Evolutionary conservation across 805 yeast species (phyloP), one percentile per base, ranked within the genome.

Genomic region (Starmerella bombicola): DNA sequence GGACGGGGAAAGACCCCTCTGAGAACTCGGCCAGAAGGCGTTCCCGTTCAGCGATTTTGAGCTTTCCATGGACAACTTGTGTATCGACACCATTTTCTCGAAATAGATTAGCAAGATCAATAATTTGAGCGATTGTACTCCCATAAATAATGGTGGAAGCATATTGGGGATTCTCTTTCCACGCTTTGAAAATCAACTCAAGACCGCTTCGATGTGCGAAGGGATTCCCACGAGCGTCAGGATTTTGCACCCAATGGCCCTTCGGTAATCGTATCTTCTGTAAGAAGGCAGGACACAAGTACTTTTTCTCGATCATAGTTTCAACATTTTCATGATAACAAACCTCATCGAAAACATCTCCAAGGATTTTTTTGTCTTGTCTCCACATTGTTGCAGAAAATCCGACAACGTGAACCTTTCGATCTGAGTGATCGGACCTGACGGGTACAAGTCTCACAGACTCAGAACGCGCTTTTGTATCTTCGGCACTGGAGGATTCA

Each of bases 321-420:
- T 70, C 54, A 18, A 84, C 65, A 6, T 68, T 74, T 50, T 78
- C 67, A 52, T 81, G 81, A 52, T 68, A 85, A 0, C 78, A 86
- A 21, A 86, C 71, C 42, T 80, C 69, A 50, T 86, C 88, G 58
- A 84, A 74, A 0, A 73, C 73, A 16, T 60, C 52, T 10, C 71
- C 69, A 33, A 88, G 59, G 0, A 77, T 67, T 40, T 66, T 62
- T 4, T 72, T 74, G 57, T 86, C 97, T n/a, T 73, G 71, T 42
- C 97, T 61, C 51, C 74, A 75, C 55, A 86, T 59, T 0, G 97
- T 86, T 0, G 96, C 97, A 12, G 93, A 78, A 50, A 88, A 83
- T 2, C 97, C 96, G 13, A 83, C 64, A 0, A 83, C 72, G 1
- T 74, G 70, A 2, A 78, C 65, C 0, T 61, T 60, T 42, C 73